These are phyloP conservation scores for Phoma sp. DNA, from an alignment of 2,329 filamentous ascomycete species.

Conservation along the genomic window DNA sequence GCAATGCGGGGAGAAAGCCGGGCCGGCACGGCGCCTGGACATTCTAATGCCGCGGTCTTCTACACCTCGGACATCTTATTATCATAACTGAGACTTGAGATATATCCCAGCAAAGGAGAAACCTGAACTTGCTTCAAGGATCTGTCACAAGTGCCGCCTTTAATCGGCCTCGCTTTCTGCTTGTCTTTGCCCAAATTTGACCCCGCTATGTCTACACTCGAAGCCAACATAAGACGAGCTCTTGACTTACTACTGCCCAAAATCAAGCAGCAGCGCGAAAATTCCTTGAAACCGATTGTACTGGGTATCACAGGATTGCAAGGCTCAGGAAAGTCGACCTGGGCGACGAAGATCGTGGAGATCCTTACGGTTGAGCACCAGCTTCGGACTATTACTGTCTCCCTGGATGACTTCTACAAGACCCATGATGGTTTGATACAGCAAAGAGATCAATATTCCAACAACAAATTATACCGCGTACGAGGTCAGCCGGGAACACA, in stretches of 20 bases:
- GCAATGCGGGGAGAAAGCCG: conserved; percentile 12
- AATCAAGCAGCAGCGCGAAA: conserved; percentile 27
- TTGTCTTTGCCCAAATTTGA: background rate
- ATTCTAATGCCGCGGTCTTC: conserved; percentile 6
- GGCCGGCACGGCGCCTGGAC: conserved; percentile 7
- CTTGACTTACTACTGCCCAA: conserved; percentile 38
- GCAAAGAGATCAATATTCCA: conserved; percentile 68
- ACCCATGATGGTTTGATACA: conserved; percentile 70
- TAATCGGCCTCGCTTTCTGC: background rate
- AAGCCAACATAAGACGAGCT: conserved; percentile 36
- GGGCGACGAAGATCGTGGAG: conserved; percentile 59
- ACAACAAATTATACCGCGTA: conserved; percentile 78
- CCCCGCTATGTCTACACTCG: conserved; percentile 33
- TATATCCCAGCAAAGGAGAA: too few relatives aligned
- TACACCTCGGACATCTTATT: background rate
- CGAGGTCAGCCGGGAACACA: conserved; percentile 86
- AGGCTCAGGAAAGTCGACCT: conserved; percentile 89
- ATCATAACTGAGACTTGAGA: too few relatives aligned
- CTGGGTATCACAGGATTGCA: conserved; percentile 91
- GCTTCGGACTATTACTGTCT: conserved; percentile 41
- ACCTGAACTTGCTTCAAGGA: too few relatives aligned
- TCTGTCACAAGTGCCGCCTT: too few relatives aligned
- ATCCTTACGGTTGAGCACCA: conserved; percentile 31
- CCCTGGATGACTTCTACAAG: conserved; percentile 86
- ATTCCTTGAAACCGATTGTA: conserved; percentile 70